phyloP scores from a whole-genome alignment of 805 yeast genomes.

The Ascoidea rubescens region DNA sequence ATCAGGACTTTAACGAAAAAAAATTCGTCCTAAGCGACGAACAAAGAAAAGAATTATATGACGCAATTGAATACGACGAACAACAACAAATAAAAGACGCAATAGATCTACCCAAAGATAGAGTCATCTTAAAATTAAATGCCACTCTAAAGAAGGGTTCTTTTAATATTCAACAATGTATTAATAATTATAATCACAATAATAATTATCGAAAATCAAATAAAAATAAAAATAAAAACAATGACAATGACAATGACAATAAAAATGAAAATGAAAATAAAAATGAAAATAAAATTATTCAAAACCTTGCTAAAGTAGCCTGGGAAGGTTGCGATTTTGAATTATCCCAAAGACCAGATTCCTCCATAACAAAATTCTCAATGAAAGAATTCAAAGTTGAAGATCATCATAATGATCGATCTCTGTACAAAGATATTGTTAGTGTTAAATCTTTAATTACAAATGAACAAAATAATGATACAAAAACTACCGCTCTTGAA shows the following conservation, averaged over 20 bases:
- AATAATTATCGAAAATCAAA: constrained; percentile 11
- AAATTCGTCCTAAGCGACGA: constrained; percentile 52
- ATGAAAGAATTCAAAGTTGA: constrained; percentile 74
- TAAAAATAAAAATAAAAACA: constrained; percentile 10
- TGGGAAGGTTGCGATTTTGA: constrained; percentile 74
- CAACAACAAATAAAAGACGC: constrained; percentile 32
- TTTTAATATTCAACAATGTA: constrained; percentile 29
- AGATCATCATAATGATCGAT: constrained; percentile 59
- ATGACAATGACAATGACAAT: constrained; percentile 12
- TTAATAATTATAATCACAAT: constrained; percentile 21
- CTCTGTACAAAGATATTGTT: constrained; percentile 78
- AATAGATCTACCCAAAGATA: constrained; percentile 57
- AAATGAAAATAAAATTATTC: constrained; percentile 9
- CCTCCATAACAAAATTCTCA: constrained; percentile 57
- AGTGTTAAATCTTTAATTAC: constrained; percentile 56
- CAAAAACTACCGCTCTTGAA: constrained; percentile 16
- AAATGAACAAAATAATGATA: constrained; percentile 17
- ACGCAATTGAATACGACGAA: constrained; percentile 87
- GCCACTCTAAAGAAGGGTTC: constrained; percentile 70
- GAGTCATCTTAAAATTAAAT: constrained; percentile 50
- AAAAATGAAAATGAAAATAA: constrained; percentile 5
- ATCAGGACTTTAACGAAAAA: constrained; percentile 18
- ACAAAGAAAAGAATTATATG: constrained; percentile 79
- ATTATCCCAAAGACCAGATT: constrained; percentile 65
- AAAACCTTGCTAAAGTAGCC: constrained; percentile 57